Base-by-base conservation (phyloP, 352 stramenopile species). In the Globisporangium viniferum region DNA sequence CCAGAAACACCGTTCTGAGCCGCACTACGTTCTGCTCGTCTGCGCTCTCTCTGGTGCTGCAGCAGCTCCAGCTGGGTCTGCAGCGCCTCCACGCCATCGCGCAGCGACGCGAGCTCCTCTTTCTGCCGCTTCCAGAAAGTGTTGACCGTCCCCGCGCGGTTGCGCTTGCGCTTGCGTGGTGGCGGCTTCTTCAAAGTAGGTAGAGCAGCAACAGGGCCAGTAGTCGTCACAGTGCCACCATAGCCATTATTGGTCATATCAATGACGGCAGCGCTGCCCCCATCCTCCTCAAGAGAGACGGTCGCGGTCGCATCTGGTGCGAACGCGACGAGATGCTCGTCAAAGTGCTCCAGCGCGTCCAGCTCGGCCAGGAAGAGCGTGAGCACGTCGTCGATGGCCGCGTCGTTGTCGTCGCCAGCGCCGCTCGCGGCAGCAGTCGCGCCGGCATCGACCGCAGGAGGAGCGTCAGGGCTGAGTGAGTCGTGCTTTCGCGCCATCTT, bases 111-210 rank as follows among this genome's bases (percentile, higher is more conserved):
- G 5, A 80, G 62, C 55, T 84, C 74, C 5, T 81, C 64, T 53
- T 76, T 80, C 66, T 74, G 76, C 7, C 72, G 77, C 58, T 76
- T 68, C 62, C 73, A 76, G 3, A 68, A 75, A 24, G 65, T 46
- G 62, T 76, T 83, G 6, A 75, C 48, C 5, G 46, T 12, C 3
- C 22, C 39, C 0, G 33, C 8, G 46, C 31, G 59, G 8, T 33
- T 41, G 2, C 60, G 61, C 31, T 59, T 58, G 61, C 61, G 62
- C 58, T 80, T 78, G 36, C 67, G 36, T 44, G 36, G 72, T 12
- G 27, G 53, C 2, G 53, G 1, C 15, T 24, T 41, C 27, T 5
- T 59, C 53, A 15, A 27, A 9, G 9, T 7, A 14, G 15, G 0
- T 12, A 6, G 1, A 24, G 51, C 24, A n/a, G 7, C 27, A 7